Percentiles rank a stretch among this genome's conserved stretches.
phyloP scores from a whole-genome alignment of 805 yeast species.

The Candida xiaguanensis region DNA sequence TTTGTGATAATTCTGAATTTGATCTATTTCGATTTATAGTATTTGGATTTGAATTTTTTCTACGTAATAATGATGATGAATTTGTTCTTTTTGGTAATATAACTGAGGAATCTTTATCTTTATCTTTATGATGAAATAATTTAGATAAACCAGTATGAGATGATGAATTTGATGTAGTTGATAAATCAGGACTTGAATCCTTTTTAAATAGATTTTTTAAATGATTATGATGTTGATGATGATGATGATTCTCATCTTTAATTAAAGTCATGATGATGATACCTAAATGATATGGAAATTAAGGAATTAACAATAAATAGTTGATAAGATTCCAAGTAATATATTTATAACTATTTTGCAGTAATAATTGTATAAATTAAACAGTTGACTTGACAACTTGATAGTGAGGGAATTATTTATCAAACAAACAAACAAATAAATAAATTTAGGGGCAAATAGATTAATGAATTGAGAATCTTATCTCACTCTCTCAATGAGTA shows the following conservation, averaged over 20 bases:
- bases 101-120: slow-evolving; percentile 2
- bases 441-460: too few species aligned
- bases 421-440: too few species aligned
- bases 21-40: background rate
- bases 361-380: too few species aligned
- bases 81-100: slow-evolving; percentile 15
- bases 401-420: too few species aligned
- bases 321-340: too few species aligned
- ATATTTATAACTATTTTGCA: too few species aligned
- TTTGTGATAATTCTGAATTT: slow-evolving; percentile 7
- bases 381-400: too few species aligned
- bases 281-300: background rate
- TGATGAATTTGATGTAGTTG: slow-evolving; percentile 5
- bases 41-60: slow-evolving; percentile 15
- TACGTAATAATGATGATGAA: slow-evolving; percentile 16
- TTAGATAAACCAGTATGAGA: slow-evolving; percentile 17
- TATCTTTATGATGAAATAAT: slow-evolving; percentile 18
- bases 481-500: too few species aligned
- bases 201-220: slow-evolving; percentile 19
- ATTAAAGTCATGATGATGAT: background rate
- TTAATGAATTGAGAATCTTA: too few species aligned
- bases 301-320: too few species aligned
- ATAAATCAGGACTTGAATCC: slow-evolving; percentile 14
- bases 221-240: slow-evolving; percentile 15
- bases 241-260: background rate